These are phyloP conservation scores for Nitzschia sp. DNA, from an alignment of 108 stramenopile species.

Conservation along the genomic window DNA sequence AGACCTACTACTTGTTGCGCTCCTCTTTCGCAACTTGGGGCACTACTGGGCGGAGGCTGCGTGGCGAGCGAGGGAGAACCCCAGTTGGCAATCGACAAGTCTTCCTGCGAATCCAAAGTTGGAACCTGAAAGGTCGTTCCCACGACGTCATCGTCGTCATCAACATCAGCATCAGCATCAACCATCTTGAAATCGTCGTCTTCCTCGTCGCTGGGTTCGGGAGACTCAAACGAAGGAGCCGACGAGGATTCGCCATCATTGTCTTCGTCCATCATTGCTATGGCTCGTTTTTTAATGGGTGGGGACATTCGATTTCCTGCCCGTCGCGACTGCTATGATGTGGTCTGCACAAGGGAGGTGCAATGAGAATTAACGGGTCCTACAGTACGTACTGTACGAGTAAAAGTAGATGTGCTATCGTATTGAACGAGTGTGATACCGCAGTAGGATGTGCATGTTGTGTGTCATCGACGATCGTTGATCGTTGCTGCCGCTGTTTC, in stretches of 20 bases:
- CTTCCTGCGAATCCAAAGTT: constrained; percentile 4
- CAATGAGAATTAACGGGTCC: too few relatives aligned
- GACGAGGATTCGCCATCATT: constrained; percentile 5
- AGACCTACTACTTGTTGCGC: background rate
- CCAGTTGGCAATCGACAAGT: background rate
- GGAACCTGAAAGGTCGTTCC: constrained; percentile 13
- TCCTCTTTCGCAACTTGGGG: too few relatives aligned
- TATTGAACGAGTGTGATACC: too few relatives aligned
- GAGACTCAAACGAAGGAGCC: background rate
- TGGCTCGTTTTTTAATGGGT: constrained; percentile 5
- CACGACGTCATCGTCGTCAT: background rate
- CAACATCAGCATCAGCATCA: background rate
- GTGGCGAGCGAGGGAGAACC: background rate
- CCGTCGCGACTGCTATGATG: background rate
- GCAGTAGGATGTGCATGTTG: too few relatives aligned
- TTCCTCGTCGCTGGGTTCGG: background rate
- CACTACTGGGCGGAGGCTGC: constrained; percentile 7
- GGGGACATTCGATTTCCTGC: background rate
- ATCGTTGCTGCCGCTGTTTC: too few relatives aligned
- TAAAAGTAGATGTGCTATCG: too few relatives aligned
- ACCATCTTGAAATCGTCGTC: too few relatives aligned
- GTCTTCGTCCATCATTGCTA: constrained; percentile 2
- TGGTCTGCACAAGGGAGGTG: background rate
- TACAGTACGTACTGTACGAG: too few relatives aligned
- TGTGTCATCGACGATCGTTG: too few relatives aligned